Percentiles rank a stretch among this genome's conserved stretches.
Conservation (phyloP, 2,329 filamentous ascomycete genomes). For the Orbilia ellipsospora region DNA sequence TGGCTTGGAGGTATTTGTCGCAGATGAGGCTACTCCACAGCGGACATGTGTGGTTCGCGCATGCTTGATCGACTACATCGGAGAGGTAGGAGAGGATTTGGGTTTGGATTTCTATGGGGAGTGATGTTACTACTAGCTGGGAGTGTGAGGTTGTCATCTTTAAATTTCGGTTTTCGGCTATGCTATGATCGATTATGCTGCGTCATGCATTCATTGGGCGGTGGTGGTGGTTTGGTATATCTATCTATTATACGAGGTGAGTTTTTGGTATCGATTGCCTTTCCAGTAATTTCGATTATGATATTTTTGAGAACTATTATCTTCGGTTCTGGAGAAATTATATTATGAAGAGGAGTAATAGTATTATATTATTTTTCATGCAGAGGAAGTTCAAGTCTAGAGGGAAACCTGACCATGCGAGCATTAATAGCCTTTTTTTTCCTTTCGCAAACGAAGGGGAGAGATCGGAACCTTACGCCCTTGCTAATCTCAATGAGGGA, state of each 20-base stretch:
- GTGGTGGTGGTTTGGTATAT: background rate
- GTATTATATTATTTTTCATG: too few relatives aligned
- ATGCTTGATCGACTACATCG: slow-evolving; percentile 8
- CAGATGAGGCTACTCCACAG: slow-evolving; percentile 14
- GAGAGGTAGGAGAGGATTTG: slow-evolving; percentile 20
- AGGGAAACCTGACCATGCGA: background rate
- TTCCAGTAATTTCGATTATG: too few relatives aligned
- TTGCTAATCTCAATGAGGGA: slow-evolving; percentile 1
- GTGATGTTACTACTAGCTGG: background rate
- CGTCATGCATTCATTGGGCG: background rate
- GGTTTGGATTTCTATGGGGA: slow-evolving; percentile 23
- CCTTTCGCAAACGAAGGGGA: background rate
- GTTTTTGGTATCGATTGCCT: too few relatives aligned
- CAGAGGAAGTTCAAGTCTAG: background rate
- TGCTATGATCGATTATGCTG: background rate
- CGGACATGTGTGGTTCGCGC: background rate
- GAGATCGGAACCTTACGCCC: background rate
- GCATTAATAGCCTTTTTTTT: background rate
- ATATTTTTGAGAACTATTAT: too few relatives aligned
- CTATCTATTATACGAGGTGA: background rate
- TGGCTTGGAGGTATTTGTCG: slow-evolving; percentile 3
- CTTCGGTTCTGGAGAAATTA: too few relatives aligned
- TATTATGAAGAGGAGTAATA: too few relatives aligned
- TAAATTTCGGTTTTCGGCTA: too few relatives aligned
- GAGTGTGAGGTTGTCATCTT: too few relatives aligned